phyloP scores from a whole-genome alignment of 2,329 filamentous ascomycete genomes.

The Aureobasidium sp. region DNA sequence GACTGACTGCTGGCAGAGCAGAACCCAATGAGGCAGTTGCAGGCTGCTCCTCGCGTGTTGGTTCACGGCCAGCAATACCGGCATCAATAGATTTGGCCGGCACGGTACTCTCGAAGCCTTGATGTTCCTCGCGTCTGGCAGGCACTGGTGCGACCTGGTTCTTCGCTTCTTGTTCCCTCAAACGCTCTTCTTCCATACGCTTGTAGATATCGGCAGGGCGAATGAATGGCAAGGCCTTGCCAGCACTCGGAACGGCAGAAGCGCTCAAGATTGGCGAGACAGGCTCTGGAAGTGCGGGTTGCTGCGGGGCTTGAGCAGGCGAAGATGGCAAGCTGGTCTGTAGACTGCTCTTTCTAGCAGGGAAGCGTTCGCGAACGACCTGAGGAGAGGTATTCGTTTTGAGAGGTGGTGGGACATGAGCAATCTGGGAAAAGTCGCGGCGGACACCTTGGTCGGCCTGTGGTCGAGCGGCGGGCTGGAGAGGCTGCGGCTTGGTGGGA shows the following conservation, averaged over 20 bases:
- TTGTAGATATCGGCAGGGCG: conserved; percentile 72
- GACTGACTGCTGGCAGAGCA: conserved; percentile 34
- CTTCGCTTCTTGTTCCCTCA: conserved; percentile 38
- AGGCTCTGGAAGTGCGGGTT: background rate
- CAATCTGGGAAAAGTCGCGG: conserved; percentile 45
- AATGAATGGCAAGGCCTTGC: conserved; percentile 49
- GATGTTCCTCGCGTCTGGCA: conserved; percentile 45
- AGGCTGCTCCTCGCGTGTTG: background rate
- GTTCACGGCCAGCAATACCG: background rate
- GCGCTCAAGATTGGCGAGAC: conserved; percentile 4
- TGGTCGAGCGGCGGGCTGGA: background rate
- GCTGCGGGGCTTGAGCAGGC: conserved; percentile 12
- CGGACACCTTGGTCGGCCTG: conserved; percentile 16
- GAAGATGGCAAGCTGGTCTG: conserved; percentile 30
- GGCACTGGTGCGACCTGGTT: conserved; percentile 13
- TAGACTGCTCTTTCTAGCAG: conserved; percentile 49
- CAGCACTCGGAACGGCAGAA: background rate
- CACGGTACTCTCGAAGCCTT: conserved; percentile 26
- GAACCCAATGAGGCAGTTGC: background rate
- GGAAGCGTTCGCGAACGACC: conserved; percentile 20
- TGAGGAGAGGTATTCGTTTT: conserved; percentile 26
- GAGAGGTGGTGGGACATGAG: conserved; percentile 41
- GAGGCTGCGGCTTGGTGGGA: background rate
- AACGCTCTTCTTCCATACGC: conserved; percentile 57
- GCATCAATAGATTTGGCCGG: conserved; percentile 19